Base-by-base conservation (phyloP, 495 filamentous ascomycete species). In the Cercophora newfieldiana region DNA sequence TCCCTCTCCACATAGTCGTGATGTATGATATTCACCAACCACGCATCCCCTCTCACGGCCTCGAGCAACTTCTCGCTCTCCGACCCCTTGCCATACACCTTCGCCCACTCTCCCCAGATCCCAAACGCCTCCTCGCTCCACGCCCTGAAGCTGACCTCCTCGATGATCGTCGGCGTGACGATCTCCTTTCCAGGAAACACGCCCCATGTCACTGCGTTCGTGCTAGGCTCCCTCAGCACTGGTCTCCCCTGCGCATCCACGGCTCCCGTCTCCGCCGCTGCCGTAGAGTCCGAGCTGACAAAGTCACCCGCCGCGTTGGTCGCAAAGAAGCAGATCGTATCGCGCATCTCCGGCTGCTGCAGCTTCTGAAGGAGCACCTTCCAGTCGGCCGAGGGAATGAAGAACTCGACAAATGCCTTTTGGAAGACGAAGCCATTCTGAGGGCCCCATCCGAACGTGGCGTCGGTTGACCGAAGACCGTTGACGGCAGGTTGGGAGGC, bases 331-430 rank as follows among this genome's bases (percentile, higher is more conserved):
- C 89, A 89, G 3, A 98, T 83, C 61, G 88, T 84, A 24, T 88
- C 85, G 33, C 82, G 74, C 54, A 85, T 78, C 63, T 86, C 83
- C 19, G 81, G 76, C 51, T 70, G 75, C 18, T 79, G 79, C 29
- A 98, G 86, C 54, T 85, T 81, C 19, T 81, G 79, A 63, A 86
- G 83, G 16, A 98, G 80, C 28, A 72, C 74, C 18, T 79, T 74
- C 87, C 91, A 97, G 75, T 93, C 90, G 0, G 78, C 71, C 3
- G 78, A 76, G 0, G 94, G 87, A 50, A 94, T 77, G 81, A 98
- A 98, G 80, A 97, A 91, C 77, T 99, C 95, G 47, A 99, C 93
- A 74, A 99, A 99, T 0, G 95, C 89, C 77, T 99, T 99, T 71
- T 99, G 95, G 82, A 97, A 99, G 58, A 98, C 92, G 75, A 96